phyloP scores from a whole-genome alignment of 805 yeast genomes.

The Candida piceae region DNA sequence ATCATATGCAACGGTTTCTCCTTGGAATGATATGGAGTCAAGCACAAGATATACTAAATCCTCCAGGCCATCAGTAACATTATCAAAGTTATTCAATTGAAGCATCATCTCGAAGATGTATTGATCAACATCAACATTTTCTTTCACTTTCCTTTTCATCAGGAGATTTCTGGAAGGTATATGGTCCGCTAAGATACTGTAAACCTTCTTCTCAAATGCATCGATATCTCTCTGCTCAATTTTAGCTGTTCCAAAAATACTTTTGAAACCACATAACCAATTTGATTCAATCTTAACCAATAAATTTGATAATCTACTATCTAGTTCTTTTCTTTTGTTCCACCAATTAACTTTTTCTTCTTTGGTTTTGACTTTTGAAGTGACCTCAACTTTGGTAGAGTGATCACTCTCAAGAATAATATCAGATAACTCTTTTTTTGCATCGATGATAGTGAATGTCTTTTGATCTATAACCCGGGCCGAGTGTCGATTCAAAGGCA shows the following conservation, averaged over 20 bases:
- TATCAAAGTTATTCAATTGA: constrained; percentile 35
- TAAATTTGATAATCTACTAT: constrained; percentile 47
- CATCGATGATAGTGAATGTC: constrained; percentile 39
- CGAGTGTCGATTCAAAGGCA: constrained; percentile 54
- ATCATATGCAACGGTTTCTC: constrained; percentile 60
- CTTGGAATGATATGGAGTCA: constrained; percentile 57
- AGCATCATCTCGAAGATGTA: constrained; percentile 47
- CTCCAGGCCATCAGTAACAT: constrained; percentile 39
- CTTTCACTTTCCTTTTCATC: constrained; percentile 4
- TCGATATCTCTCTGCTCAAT: constrained; percentile 23
- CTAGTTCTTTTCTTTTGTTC: constrained; percentile 59
- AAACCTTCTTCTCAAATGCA: constrained; percentile 34
- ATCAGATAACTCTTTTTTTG: constrained; percentile 37
- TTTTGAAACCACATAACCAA: constrained; percentile 78
- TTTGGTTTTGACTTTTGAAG: constrained; percentile 46
- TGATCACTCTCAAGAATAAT: constrained; percentile 60
- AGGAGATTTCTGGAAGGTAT: constrained; percentile 31
- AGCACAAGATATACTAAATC: constrained; percentile 60
- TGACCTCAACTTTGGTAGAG: constrained; percentile 51
- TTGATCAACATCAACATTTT: constrained; percentile 34
- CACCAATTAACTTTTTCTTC: constrained; percentile 76
- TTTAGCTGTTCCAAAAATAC: constrained; percentile 45
- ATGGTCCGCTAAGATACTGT: constrained; percentile 36
- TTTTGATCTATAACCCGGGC: constrained; percentile 40
- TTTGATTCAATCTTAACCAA: constrained; percentile 51